Base-by-base conservation (phyloP, 202 grass and related monocot genomes). In the Setaria italica region DNA sequence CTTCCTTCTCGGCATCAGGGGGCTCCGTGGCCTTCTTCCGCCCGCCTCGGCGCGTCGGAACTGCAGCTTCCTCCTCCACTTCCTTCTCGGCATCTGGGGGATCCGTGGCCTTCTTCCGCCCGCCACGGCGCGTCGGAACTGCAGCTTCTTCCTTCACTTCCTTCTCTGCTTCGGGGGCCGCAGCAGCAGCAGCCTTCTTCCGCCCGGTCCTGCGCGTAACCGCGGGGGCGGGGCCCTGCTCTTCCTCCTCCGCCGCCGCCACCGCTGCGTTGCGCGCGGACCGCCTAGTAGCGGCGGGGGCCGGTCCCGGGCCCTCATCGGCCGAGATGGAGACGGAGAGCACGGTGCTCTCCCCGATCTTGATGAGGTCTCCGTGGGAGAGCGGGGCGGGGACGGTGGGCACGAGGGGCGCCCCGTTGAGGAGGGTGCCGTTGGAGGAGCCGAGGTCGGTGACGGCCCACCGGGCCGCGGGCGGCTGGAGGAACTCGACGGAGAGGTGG, bases 401-500 rank as follows among this genome's bases (percentile, higher is more conserved):
- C 29, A 68, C 55, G 34, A 98, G 75, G 46, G 53, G 64, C 37
- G 7, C 57, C 34, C 47, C 91, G 60, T 98, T 95, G 56, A 95
- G 89, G 75, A 92, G 19, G 50, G 95, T 97, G 4, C 94, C 91
- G 34, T 97, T 93, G 58, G 91, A 97, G 78, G 91, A 91, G 4
- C 77, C 89, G 29, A 95, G 74, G 46, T 98, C 95, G n/a, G 84
- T 87, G 42, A 92, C 75, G 25, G 80, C 81, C 93, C 95, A 98
- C 30, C 84, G 67, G 62, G 77, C 51, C 19, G 77, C 57, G 33
- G 74, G 69, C 33, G 91, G 87, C 34, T 76, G 49, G 69, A 91
- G 80, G 84, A 94, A 95, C 53, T 82, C 64, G 89, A 95, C 51
- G 71, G 62, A 39, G 21, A 95, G 88, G 84, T 98, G 93, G 64